These are phyloP conservation scores for Zopfia rhizophila DNA, from an alignment of 2,329 filamentous ascomycete genomes.

Conservation along the genomic window DNA sequence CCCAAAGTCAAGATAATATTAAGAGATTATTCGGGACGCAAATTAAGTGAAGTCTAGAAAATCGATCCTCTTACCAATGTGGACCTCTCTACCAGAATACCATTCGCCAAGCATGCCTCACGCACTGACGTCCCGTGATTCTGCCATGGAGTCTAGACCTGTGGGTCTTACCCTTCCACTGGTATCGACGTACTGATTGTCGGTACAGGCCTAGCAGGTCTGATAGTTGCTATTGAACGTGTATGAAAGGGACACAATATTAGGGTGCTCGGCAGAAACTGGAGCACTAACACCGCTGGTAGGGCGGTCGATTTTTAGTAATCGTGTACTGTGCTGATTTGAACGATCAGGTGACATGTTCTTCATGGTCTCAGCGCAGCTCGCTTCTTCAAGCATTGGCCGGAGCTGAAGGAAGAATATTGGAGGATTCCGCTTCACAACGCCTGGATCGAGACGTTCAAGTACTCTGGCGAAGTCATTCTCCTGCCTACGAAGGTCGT, in stretches of 20 bases:
- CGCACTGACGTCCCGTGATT: slow-evolving; percentile 59
- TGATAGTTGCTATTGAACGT: slow-evolving; percentile 52
- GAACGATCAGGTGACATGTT: slow-evolving; percentile 66
- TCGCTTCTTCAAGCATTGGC: slow-evolving; percentile 66
- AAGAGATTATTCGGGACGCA: no score
- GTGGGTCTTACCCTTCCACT: slow-evolving; percentile 61
- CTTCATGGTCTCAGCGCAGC: slow-evolving; percentile 68
- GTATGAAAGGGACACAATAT: slow-evolving; percentile 54
- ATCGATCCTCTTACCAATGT: no score
- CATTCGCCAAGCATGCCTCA: slow-evolving; percentile 45
- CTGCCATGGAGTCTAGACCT: slow-evolving; percentile 58
- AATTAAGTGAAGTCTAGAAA: no score
- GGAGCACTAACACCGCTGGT: slow-evolving; percentile 64
- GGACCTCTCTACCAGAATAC: no score
- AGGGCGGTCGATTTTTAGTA: slow-evolving; percentile 22
- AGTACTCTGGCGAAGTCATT: slow-evolving; percentile 62
- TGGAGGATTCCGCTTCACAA: slow-evolving; percentile 64
- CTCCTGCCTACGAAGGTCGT: slow-evolving; percentile 61
- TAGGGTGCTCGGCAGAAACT: slow-evolving; percentile 55
- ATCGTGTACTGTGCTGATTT: slow-evolving; percentile 11
- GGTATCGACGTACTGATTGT: slow-evolving; percentile 54
- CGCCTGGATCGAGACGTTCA: slow-evolving; percentile 66
- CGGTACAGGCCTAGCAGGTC: slow-evolving; percentile 51
- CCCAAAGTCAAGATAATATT: no score
- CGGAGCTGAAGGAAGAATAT: slow-evolving; percentile 63